phyloP scores from a whole-genome alignment of 1,284 basidiomycete species.

The Laetiporus sulphureus region DNA sequence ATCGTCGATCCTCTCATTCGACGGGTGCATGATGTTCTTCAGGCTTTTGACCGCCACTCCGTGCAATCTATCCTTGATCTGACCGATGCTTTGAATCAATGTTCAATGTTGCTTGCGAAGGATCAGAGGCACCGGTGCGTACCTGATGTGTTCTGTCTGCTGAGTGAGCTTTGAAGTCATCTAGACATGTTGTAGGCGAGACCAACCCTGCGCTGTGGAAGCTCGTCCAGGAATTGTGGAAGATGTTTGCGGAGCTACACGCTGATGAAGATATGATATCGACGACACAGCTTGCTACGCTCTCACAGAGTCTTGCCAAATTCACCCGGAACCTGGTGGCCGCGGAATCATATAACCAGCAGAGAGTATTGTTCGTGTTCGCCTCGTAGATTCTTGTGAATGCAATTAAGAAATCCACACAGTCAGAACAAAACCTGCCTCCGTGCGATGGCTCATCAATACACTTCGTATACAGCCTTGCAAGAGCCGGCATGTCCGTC shows the following conservation, averaged over 20 bases:
- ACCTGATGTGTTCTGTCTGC: not conserved
- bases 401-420: too few relatives aligned
- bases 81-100: constrained; percentile 34
- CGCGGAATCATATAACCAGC: constrained; percentile 58
- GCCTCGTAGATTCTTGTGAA: not conserved
- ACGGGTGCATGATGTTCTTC: too few relatives aligned
- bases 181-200: constrained; percentile 39
- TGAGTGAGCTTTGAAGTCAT: constrained; percentile 1
- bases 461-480: constrained; percentile 62
- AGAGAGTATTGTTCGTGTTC: constrained; percentile 48
- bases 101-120: constrained; percentile 39
- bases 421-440: constrained; percentile 62
- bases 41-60: too few relatives aligned
- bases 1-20: too few relatives aligned
- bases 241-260: constrained; percentile 40
- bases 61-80: constrained; percentile 17
- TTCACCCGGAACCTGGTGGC: constrained; percentile 77
- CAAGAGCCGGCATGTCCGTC: constrained; percentile 48
- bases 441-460: constrained; percentile 50
- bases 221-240: constrained; percentile 48
- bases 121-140: constrained; percentile 38
- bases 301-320: constrained; percentile 49
- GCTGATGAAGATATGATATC: constrained; percentile 24
- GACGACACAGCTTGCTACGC: constrained; percentile 24
- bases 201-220: constrained; percentile 49